Evolutionary conservation across 495 filamentous ascomycete genomes (phyloP), one percentile per base, ranked within the genome.

Genomic region (Extremus antarcticus): DNA sequence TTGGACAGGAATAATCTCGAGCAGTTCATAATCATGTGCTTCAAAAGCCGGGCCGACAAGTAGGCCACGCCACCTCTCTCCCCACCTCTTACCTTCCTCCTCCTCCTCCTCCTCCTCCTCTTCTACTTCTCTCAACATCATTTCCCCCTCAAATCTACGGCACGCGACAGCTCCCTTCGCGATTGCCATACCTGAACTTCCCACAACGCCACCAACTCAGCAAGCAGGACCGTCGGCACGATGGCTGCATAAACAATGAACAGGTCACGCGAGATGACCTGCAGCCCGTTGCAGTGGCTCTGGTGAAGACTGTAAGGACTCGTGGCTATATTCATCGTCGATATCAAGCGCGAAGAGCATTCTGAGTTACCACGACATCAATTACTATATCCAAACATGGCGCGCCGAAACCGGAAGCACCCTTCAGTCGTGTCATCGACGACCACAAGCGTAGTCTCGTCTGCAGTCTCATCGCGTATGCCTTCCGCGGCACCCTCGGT

Each of bases 171-270:
- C 29, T 35, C 7, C 29, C 29, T 4, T 13, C 29, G 29, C 29
- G 7, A 13, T 35, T 35, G 13, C 7, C 29, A 35, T 7, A 35
- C 29, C 29, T 4, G 29, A 35, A 35, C 29, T 17, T 7, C 41
- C 17, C 41, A 3, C 41, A 57, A 40, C 59, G 58, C 59, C 54
- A 47, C 51, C 41, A 35, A 17, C 41, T 50, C 48, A 55, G 57
- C 59, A 54, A 47, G 45, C 32, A 48, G 48, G n/a, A 38, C 47
- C 38, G 21, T 54, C 53, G 50, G 38, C 54, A 58, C 52, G 50
- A 70, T 70, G 68, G 62, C 57, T 69, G 66, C 59, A 58, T 70
- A 62, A 55, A 40, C 53, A 4, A 40, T 22, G 39, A n/a, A 55
- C 35, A 17, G 47, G 50, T 56, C 53, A 43, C 53, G 41, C 24